Percentiles rank a stretch among this genome's conserved stretches.
Conservation (phyloP, 306 rosid genomes). For the Vicia villosa region DNA sequence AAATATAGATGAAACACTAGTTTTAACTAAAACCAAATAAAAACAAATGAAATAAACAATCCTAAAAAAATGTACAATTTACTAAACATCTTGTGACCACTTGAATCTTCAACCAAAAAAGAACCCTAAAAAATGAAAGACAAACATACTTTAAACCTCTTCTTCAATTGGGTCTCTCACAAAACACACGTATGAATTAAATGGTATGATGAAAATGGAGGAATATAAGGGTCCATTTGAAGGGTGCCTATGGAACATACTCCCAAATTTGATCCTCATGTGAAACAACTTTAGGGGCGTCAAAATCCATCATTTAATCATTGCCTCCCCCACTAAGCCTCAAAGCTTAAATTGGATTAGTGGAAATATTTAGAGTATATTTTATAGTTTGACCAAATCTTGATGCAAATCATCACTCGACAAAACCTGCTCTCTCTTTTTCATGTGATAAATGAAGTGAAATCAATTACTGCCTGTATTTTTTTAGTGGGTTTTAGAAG, state of each 20-base stretch:
- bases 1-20: background rate
- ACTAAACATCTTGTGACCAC: too few relatives aligned
- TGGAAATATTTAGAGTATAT: slow-evolving; percentile 11
- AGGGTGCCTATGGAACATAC: slow-evolving; percentile 56
- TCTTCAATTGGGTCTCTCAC: background rate
- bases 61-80: too few relatives aligned
- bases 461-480: background rate
- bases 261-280: slow-evolving; percentile 61
- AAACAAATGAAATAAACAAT: too few relatives aligned
- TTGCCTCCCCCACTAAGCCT: slow-evolving; percentile 63
- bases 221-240: slow-evolving; percentile 54
- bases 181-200: slow-evolving; percentile 1
- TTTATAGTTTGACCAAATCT: slow-evolving; percentile 46
- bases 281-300: slow-evolving; percentile 46
- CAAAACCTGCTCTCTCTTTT: slow-evolving; percentile 26
- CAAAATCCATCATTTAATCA: slow-evolving; percentile 68
- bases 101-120: too few relatives aligned
- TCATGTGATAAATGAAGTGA: background rate
- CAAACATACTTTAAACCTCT: background rate
- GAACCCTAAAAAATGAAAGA: background rate
- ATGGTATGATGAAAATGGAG: slow-evolving; percentile 21
- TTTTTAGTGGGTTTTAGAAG: background rate
- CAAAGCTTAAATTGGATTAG: slow-evolving; percentile 30
- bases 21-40: background rate
- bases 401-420: slow-evolving; percentile 34